Evolutionary conservation across 1,139 yeast genomes (phyloP), one percentile per base, ranked within the genome.

Genomic region (Blastobotrys persicus): DNA sequence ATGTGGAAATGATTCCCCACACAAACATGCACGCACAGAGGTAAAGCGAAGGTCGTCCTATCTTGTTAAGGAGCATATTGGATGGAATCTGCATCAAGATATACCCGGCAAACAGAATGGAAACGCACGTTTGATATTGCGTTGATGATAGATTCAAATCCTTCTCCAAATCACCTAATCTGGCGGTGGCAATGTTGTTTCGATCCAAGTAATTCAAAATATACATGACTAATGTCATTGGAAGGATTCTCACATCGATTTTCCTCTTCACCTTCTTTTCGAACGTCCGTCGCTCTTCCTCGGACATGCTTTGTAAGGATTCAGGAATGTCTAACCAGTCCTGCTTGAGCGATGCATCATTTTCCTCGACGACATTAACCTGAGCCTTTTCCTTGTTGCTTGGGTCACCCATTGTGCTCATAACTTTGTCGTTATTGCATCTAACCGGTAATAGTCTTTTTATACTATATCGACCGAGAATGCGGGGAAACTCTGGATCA

Each of bases 21-120:
- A 69, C 53, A 2, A 78, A 69, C 83, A 80, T 80, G 45, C 45
- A 43, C 2, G 67, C 67, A 4, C 59, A 54, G 46, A 81, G 73
- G 59, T 77, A 79, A 13, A 74, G 55, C 2, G 83, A 75, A 2
- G 83, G 83, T 51, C 68, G 69, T 2, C 78, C 80, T 44, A 78
- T 59, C 55, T 74, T 75, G 54, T 71, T 70, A 48, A 74, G 60
- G 20, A 74, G 53, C 56, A 73, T 63, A 61, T 80, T 80, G 34
- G 82, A 74, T 11, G 84, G 84, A 48, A 81, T 73, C 62, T 81
- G 84, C 73, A 79, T 76, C 46, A 77, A 65, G 55, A 80, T 78
- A 61, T 81, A 81, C 49, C 85, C 83, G 23, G 80, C 82, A 55
- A 78, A 81, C 44, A 81, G 69, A 48, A 81, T 73, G 17, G 83